Conservation (phyloP, 129 eudicot genomes). For the Arctium minus region DNA sequence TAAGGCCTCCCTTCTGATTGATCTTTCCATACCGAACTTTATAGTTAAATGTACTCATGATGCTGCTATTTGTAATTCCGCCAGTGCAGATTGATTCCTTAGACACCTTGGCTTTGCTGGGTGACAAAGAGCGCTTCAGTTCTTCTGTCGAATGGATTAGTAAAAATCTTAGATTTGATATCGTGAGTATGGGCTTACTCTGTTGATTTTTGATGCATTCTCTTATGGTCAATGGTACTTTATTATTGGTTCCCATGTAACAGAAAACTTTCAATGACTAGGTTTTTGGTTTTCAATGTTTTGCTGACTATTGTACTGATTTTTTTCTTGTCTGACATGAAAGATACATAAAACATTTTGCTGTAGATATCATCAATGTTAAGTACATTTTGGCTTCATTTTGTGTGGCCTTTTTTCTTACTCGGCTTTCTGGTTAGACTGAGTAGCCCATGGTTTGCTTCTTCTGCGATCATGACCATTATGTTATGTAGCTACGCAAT, state of each 20-base stretch:
- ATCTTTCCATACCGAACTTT: background rate
- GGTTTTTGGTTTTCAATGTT: background rate
- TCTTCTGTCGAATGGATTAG: slow-evolving; percentile 97
- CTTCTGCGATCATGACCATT: too few relatives aligned
- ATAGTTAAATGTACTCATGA: background rate
- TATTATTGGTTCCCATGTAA: background rate
- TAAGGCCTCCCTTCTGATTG: slow-evolving; percentile 29
- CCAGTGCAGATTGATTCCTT: slow-evolving; percentile 78
- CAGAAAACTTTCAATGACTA: background rate
- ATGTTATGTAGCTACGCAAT: too few relatives aligned
- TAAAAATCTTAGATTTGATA: slow-evolving; percentile 95
- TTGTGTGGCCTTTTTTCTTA: background rate
- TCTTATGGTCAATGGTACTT: background rate
- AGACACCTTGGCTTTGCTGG: slow-evolving; percentile 93
- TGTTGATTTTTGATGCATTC: background rate
- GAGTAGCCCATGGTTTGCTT: too few relatives aligned
- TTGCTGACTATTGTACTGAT: background rate
- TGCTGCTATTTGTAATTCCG: background rate
- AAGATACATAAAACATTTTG: background rate
- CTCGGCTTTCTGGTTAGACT: background rate
- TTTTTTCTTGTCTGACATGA: background rate
- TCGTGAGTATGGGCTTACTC: slow-evolving; percentile 60
- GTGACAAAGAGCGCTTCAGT: slow-evolving; percentile 71
- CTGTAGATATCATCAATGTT: background rate
- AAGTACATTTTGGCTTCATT: background rate